Base-by-base conservation (phyloP, 345 rosid genomes). In the Gossypium thurberi region DNA sequence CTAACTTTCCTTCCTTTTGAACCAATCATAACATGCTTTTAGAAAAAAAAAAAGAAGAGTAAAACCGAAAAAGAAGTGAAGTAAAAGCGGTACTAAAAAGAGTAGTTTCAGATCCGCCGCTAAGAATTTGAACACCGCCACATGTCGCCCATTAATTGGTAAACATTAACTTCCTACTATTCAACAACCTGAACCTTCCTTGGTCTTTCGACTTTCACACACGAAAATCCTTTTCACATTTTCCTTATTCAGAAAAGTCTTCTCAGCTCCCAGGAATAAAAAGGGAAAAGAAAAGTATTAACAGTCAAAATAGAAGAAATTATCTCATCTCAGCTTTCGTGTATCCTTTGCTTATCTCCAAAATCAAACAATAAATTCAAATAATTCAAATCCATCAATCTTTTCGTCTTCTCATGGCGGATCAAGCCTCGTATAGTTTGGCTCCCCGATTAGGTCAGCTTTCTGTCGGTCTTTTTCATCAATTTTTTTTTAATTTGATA, bases 361-460 rank as follows among this genome's bases (percentile, higher is more conserved):
- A 25, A 65, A 43, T 65, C 69, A 44, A 18, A 20, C 50, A 11
- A 65, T 20, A 18, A 65, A 18, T 43, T 42, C 8, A 20, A 20
- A 65, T 21, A 57, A 20, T 3, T 20, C 50, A 42, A 65, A 11
- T 44, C 69, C 52, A 44, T 43, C 15, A 28, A 65, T 65, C 69
- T 11, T 43, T 46, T 74, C 65, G 74, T 20, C 10, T 70, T 70
- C 63, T 74, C 76, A 83, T 83, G 88, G 85, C 79, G 76, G 83
- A 83, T 85, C 88, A 78, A 5, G 75, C 78, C 65, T 83, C 86
- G 62, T 76, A 75, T 64, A 78, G 69, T 33, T 75, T 79, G 37
- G 80, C 78, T 33, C 82, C 79, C 72, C 86, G 78, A 76, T 79
- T 83, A 85, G 88, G 88, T 85, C 59, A 57, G 70, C 25, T 43